Base-by-base conservation (phyloP, 495 filamentous ascomycete genomes). In the Hypoxylon lenormandii region DNA sequence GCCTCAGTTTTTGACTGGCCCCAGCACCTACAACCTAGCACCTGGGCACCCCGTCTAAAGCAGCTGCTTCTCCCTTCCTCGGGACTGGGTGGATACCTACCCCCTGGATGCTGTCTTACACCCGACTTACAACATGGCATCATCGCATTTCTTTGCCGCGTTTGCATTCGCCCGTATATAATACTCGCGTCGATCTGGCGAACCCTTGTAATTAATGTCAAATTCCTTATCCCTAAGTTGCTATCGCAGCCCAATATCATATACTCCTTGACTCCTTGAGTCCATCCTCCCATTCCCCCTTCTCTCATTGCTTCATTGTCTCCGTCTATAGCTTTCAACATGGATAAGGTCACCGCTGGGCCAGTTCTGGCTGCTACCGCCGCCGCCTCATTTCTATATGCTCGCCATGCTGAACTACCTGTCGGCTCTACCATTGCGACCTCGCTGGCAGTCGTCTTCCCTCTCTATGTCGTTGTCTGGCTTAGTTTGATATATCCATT, bases 401-500 rank as follows among this genome's bases (percentile, higher is more conserved):
- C 69, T 13, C 69, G 64, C 23, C 54, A 64, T n/a, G 52, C 64
- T 37, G 69, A 72, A 55, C 28, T 64, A 19, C 69, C 69, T 4
- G 21, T 60, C n/a, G 23, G 2, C 2, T 43, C 59, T 49, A 68
- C 55, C 5, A 19, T 72, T 26, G 53, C 36, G 10, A 28, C 15
- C 11, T 64, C 69, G 36, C 22, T 72, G 3, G 64, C 59, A 22
- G 59, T 69, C 16, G 64, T 60, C n/a, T 38, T 69, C 47, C 64
- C 69, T 36, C 22, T 72, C 12, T 72, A 64, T 18, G 43, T 75
- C 22, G 63, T 76, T 10, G 23, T 80, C 4, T 74, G 77, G 64
- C 67, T 71, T 13, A 73, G 73, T n/a, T 81, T 73, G 54, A 78
- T 81, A 38, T 81, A 79, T 37, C 80, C 80, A 10, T 78, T 76